A percentile compares a stretch with the other conserved stretches of the same genome.
phyloP scores from a whole-genome alignment of 371 early-diverging fungal species.

The Mucor mucedo region DNA sequence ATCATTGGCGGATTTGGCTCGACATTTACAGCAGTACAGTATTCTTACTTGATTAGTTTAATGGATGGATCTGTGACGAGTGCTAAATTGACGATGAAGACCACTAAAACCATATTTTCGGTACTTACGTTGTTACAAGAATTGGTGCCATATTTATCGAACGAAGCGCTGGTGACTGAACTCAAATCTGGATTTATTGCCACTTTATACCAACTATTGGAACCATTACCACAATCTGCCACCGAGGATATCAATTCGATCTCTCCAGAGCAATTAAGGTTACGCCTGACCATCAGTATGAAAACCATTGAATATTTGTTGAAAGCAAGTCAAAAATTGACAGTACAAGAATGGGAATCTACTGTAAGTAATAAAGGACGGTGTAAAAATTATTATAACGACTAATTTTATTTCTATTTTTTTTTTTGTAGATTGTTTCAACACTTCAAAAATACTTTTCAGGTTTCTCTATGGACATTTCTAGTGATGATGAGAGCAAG shows the following conservation, averaged over 20 bases:
- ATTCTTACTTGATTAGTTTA: slow-evolving; percentile 58
- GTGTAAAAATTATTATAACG: no score
- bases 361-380: slow-evolving; percentile 36
- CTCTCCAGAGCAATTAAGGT: slow-evolving; percentile 18
- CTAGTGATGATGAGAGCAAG: slow-evolving; percentile 24
- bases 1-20: slow-evolving; percentile 65
- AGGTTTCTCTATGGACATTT: slow-evolving; percentile 50
- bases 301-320: slow-evolving; percentile 62
- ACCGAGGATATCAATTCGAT: slow-evolving; percentile 16
- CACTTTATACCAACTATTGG: slow-evolving; percentile 47
- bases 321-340: slow-evolving; percentile 51
- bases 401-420: neutral
- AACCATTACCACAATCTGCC: slow-evolving; percentile 36
- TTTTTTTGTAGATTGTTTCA: slow-evolving; percentile 54
- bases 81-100: slow-evolving; percentile 23
- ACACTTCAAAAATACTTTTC: slow-evolving; percentile 70
- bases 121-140: slow-evolving; percentile 46
- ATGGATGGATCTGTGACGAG: slow-evolving; percentile 41
- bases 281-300: slow-evolving; percentile 58
- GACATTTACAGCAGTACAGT: slow-evolving; percentile 69
- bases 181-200: slow-evolving; percentile 55
- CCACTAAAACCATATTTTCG: slow-evolving; percentile 35
- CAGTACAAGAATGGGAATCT: slow-evolving; percentile 61
- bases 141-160: slow-evolving; percentile 49
- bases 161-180: slow-evolving; percentile 44